These are phyloP conservation scores for Amphirosellinia nigrospora DNA, from an alignment of 495 filamentous ascomycete genomes.

Conservation along the genomic window DNA sequence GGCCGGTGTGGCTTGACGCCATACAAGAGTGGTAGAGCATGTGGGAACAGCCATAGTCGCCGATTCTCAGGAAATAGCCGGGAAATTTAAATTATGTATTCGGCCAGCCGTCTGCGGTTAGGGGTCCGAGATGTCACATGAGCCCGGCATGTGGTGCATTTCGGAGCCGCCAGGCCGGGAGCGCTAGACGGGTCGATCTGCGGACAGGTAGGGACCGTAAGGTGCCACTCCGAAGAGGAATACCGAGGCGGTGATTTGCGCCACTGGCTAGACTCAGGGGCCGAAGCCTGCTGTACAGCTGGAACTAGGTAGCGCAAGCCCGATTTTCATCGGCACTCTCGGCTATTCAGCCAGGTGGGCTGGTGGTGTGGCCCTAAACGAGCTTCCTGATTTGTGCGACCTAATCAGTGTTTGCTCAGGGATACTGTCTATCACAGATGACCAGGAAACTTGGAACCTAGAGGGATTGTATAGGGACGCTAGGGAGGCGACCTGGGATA, in stretches of 20 bases:
- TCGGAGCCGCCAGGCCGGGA: background rate
- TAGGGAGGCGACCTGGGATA: background rate
- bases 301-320: background rate
- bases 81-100: background rate
- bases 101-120: background rate
- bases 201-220: background rate
- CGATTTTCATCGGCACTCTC: background rate
- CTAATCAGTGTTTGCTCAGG: background rate
- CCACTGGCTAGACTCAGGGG: background rate
- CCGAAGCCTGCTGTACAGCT: background rate
- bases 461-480: background rate
- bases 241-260: background rate
- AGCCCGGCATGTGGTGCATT: background rate
- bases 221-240: background rate
- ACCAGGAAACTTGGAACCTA: background rate
- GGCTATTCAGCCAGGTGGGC: background rate
- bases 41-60: background rate
- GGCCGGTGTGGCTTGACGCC: conserved; percentile 2
- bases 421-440: background rate
- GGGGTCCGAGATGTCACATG: background rate
- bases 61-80: background rate
- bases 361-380: background rate
- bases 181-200: background rate
- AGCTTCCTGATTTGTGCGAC: background rate
- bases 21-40: background rate